Evolutionary conservation across 2,329 filamentous ascomycete species (phyloP).

Genomic region (Cadophora sp.): DNA sequence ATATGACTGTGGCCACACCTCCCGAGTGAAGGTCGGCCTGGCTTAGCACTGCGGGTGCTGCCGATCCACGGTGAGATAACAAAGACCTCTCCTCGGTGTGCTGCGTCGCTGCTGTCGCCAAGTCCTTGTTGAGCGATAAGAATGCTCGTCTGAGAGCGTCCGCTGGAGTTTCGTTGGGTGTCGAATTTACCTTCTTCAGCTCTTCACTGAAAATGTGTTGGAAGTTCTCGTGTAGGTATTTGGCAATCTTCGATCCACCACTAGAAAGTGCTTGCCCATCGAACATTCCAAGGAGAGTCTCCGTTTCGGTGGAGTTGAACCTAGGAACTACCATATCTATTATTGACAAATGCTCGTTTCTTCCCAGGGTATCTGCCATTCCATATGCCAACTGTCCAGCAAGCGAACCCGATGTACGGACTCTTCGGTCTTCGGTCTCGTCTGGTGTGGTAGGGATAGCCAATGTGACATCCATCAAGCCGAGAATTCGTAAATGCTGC

Average conservation of each 20-base stretch:
- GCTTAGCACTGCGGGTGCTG: slow-evolving; percentile 77
- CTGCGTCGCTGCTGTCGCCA: slow-evolving; percentile 84
- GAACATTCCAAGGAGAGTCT: slow-evolving; percentile 93
- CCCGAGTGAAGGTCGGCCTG: slow-evolving; percentile 91
- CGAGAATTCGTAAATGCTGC: slow-evolving; percentile 82
- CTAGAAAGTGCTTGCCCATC: slow-evolving; percentile 90
- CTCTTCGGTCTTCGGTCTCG: slow-evolving; percentile 91
- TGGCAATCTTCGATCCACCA: slow-evolving; percentile 93
- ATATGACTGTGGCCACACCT: slow-evolving; percentile 89
- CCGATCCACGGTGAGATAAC: slow-evolving; percentile 72
- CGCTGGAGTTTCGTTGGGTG: slow-evolving; percentile 74
- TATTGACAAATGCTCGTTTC: slow-evolving; percentile 92
- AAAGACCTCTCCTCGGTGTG: slow-evolving; percentile 76
- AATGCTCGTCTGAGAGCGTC: slow-evolving; percentile 90
- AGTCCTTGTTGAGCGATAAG: slow-evolving; percentile 88
- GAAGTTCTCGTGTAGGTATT: slow-evolving; percentile 96
- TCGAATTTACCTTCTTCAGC: slow-evolving; percentile 72
- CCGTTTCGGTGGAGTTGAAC: slow-evolving; percentile 87
- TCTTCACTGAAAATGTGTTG: slow-evolving; percentile 83
- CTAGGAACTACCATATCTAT: slow-evolving; percentile 94
- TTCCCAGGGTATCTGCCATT: slow-evolving; percentile 95
- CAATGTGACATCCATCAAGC: slow-evolving; percentile 97
- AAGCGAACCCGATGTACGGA: slow-evolving; percentile 94
- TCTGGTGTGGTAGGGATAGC: slow-evolving; percentile 94
- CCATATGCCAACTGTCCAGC: slow-evolving; percentile 93